Percentiles rank a stretch among this genome's conserved stretches.
Evolutionary conservation across 176 grass and related monocot genomes (phyloP).

Genomic region (Avena atlantica): DNA sequence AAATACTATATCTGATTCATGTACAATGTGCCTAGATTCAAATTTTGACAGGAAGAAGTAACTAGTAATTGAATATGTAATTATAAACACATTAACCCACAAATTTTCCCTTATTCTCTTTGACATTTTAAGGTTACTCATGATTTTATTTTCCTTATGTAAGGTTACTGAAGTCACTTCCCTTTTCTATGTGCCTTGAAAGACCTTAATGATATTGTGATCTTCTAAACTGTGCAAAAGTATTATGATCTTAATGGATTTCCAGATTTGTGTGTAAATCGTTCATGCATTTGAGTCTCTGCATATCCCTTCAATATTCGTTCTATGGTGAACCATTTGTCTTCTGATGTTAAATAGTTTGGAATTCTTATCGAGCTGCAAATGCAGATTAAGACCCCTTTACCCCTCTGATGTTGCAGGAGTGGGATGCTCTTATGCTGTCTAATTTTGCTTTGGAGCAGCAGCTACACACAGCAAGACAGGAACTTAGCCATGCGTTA

Average conservation of each 20-base stretch:
- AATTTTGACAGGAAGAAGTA: conserved; percentile 16
- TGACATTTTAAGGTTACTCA: not conserved
- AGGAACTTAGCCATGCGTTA: conserved; percentile 95
- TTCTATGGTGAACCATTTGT: conserved; percentile 4
- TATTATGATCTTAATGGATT: not conserved
- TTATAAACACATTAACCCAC: not conserved
- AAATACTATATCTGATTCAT: not conserved
- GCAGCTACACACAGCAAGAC: conserved; percentile 93
- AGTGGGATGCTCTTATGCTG: conserved; percentile 98
- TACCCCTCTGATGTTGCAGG: conserved; percentile 52
- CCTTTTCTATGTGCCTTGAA: not conserved
- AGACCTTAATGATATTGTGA: not conserved
- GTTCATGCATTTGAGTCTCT: not conserved
- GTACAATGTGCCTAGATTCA: not conserved
- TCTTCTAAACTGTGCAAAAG: not conserved
- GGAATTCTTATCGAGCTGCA: conserved; percentile 1
- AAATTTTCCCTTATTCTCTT: not conserved
- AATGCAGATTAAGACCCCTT: conserved; percentile 23
- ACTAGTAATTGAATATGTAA: not conserved
- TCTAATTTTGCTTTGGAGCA: conserved; percentile 97
- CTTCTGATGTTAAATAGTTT: conserved; percentile 22
- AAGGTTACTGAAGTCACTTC: not conserved
- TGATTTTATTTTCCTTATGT: not conserved
- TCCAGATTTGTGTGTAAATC: not conserved
- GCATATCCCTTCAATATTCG: not conserved